Evolutionary conservation across 176 grass and related monocot species (phyloP).

Genomic region (Ensete ventricosum): DNA sequence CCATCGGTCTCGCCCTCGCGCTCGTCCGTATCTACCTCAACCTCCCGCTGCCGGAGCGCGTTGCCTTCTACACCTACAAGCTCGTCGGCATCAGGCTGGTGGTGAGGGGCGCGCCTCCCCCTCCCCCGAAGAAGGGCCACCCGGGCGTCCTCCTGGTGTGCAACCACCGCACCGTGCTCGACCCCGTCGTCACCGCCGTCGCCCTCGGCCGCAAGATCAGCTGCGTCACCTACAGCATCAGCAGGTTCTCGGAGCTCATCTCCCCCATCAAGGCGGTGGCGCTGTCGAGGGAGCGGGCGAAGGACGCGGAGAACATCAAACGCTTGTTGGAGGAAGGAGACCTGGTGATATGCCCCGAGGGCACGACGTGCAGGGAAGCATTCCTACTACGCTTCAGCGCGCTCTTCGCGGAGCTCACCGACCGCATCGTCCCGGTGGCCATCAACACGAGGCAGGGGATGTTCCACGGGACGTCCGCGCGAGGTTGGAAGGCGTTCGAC

Average conservation of each 20-base stretch:
- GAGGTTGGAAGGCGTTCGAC: conserved; percentile 86
- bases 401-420: conserved; percentile 94
- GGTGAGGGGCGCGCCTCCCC: conserved; percentile 65
- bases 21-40: conserved; percentile 82
- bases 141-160: conserved; percentile 89
- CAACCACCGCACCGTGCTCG: conserved; percentile 92
- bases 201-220: conserved; percentile 87
- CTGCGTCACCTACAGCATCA: conserved; percentile 97
- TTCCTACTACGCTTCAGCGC: conserved; percentile 93
- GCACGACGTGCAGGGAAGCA: conserved; percentile 87
- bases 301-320: conserved; percentile 82
- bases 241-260: conserved; percentile 93
- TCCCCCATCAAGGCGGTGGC: conserved; percentile 88
- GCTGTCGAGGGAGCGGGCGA: conserved; percentile 59
- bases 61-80: conserved; percentile 91
- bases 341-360: conserved; percentile 93
- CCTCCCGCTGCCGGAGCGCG: conserved; percentile 78
- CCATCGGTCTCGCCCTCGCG: conserved; percentile 69
- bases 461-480: conserved; percentile 76
- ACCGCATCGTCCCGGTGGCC: conserved; percentile 89
- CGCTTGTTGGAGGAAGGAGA: conserved; percentile 76
- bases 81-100: conserved; percentile 85
- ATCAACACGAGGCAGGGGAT: conserved; percentile 75
- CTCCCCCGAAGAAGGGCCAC: conserved; percentile 59
- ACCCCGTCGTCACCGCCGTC: conserved; percentile 65